Evolutionary conservation across 257 asterid species (phyloP).

Genomic region (Nicotiana attenuata): DNA sequence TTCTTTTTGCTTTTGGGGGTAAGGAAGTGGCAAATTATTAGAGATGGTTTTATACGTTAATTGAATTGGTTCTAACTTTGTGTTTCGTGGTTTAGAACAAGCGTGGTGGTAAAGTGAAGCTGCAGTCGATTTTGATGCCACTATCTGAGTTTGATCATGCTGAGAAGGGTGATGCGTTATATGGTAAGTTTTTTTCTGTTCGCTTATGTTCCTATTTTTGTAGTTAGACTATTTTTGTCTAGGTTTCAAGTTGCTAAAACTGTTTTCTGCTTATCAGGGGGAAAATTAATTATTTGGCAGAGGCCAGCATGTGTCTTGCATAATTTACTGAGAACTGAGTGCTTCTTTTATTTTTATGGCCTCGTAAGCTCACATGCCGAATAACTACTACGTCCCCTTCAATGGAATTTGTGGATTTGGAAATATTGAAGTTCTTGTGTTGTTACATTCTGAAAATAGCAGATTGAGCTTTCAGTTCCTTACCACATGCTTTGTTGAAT

Average conservation of each 20-base stretch:
- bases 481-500: background rate
- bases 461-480: background rate
- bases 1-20: background rate
- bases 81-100: conserved; percentile 21
- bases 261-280: background rate
- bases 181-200: conserved; percentile 16
- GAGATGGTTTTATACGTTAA: background rate
- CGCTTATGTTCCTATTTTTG: background rate
- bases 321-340: background rate
- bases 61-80: background rate
- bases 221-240: background rate
- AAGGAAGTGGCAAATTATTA: background rate
- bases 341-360: background rate
- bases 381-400: background rate
- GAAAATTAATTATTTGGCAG: background rate
- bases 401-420: background rate
- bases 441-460: background rate
- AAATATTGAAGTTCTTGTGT: background rate
- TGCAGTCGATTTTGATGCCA: conserved; percentile 19
- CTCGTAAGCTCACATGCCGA: background rate
- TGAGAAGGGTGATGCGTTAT: conserved; percentile 26
- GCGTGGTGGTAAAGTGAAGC: conserved; percentile 27
- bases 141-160: conserved; percentile 19
- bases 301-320: background rate
- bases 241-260: background rate